Base-by-base conservation (phyloP, 805 yeast genomes). In the Wickerhamomyces subpelliculosus region DNA sequence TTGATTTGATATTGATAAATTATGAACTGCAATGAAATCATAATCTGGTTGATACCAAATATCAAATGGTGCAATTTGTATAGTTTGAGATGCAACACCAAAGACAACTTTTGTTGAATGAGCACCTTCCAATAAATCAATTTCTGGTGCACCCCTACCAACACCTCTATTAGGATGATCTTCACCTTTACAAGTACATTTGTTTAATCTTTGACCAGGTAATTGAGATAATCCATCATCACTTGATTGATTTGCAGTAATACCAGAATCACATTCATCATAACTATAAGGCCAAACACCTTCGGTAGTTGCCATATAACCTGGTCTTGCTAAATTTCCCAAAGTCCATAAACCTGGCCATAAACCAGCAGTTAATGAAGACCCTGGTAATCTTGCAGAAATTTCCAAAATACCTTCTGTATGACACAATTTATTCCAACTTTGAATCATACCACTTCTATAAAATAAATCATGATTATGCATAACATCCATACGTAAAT, bases 281-380 rank as follows among this genome's bases (percentile, higher is more conserved):
- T 70, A 70, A 0, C 71, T 57, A 44, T 70, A 70, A 0, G 75
- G 75, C 75, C 75, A 70, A 19, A 68, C 67, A 27, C 75, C 75
- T 24, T 70, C 74, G 5, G 73, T 62, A 13, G 68, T 45, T 11
- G 72, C 70, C 52, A 68, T 49, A 48, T 61, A 69, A 2, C 75
- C 75, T 2, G 75, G 73, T 39, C 75, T 57, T 2, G 70, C 75
- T 38, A 70, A 47, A 39, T 70, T 70, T 7, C 75, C 75, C 61
- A 70, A 57, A 9, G 68, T 51, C 75, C 75, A 70, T 21, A 68
- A 45, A 43, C 75, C 75, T 0, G 75, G 75, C 75, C 75, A 70
- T 44, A 69, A 53, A 4, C 75, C 75, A 8, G 66, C 46, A 10
- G 64, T 54, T 30, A 60, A 52, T 29, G 70, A 70, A 39, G 59